A percentile compares a stretch with the other conserved stretches of the same genome.
These are phyloP conservation scores for Vitis hybrid DNA, from an alignment of 177 flowering plant genomes.

Conservation along the genomic window DNA sequence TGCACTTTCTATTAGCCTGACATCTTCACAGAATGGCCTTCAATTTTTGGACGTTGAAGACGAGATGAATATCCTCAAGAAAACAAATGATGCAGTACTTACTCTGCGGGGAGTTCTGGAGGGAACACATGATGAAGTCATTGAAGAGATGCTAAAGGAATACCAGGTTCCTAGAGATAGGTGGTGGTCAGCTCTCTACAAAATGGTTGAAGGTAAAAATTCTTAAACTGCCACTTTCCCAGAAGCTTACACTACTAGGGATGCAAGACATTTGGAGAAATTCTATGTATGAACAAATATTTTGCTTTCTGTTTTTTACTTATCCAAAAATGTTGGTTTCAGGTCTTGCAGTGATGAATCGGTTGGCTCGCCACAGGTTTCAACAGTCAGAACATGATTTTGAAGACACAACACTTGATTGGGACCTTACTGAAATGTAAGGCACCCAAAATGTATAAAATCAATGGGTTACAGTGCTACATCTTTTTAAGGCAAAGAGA, in stretches of 20 bases:
- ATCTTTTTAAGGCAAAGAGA: neutral
- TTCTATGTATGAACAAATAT: neutral
- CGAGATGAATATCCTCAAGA: conserved; percentile 51
- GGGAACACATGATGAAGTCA: conserved; percentile 63
- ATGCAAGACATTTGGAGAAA: neutral
- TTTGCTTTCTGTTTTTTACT: neutral
- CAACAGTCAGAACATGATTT: conserved; percentile 20
- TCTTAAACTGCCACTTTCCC: neutral
- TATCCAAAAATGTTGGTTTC: neutral
- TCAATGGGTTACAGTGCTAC: neutral
- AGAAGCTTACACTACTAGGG: too few species aligned
- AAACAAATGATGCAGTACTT: conserved; percentile 74
- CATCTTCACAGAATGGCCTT: conserved; percentile 60
- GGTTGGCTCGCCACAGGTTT: conserved; percentile 26
- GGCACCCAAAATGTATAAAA: neutral
- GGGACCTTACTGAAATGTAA: conserved; percentile 21
- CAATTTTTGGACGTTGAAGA: conserved; percentile 46
- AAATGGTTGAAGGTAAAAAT: conserved; percentile 69
- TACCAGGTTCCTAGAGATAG: conserved; percentile 56
- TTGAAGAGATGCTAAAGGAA: conserved; percentile 47
- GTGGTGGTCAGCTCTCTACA: conserved; percentile 85
- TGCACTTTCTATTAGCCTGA: conserved; percentile 62
- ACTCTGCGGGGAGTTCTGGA: conserved; percentile 68
- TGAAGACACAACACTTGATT: conserved; percentile 19
- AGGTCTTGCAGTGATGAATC: conserved; percentile 42